Evolutionary conservation across 1,284 basidiomycete species (phyloP).

Genomic region (Stygiomarasmius scandens): DNA sequence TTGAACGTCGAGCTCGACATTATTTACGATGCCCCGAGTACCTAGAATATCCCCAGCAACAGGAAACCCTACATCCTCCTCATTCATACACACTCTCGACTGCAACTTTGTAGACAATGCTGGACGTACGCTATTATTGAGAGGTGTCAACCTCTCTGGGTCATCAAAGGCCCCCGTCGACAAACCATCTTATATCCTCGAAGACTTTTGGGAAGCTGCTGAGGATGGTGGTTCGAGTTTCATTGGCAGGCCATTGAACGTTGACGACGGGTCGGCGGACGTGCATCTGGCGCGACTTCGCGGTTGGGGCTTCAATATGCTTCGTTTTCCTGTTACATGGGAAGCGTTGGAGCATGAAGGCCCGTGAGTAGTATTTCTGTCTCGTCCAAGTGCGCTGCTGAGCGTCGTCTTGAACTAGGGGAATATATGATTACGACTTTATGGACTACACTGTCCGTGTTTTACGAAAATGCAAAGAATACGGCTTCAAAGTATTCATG

Average conservation of each 20-base stretch:
- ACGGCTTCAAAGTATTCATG: slow-evolving; percentile 94
- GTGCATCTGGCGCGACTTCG: slow-evolving; percentile 85
- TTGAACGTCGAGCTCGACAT: neutral
- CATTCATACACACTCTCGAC: slow-evolving; percentile 70
- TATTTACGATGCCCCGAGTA: slow-evolving; percentile 53
- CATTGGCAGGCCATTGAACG: slow-evolving; percentile 74
- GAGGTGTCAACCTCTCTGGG: slow-evolving; percentile 93
- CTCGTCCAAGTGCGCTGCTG: neutral
- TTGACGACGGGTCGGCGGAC: slow-evolving; percentile 86
- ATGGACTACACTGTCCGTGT: slow-evolving; percentile 92
- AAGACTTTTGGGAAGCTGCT: slow-evolving; percentile 89
- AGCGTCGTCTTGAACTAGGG: slow-evolving; percentile 46
- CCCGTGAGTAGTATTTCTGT: slow-evolving; percentile 66
- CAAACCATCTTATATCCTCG: slow-evolving; percentile 66
- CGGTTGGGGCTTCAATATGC: slow-evolving; percentile 93
- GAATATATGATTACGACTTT: slow-evolving; percentile 89
- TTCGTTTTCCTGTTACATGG: slow-evolving; percentile 95
- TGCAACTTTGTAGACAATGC: slow-evolving; percentile 83
- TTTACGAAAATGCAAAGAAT: slow-evolving; percentile 88
- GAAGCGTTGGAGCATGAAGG: slow-evolving; percentile 92
- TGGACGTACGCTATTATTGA: slow-evolving; percentile 84
- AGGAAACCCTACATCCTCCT: slow-evolving; percentile 50
- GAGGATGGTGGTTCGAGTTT: slow-evolving; percentile 78
- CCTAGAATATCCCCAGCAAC: slow-evolving; percentile 72
- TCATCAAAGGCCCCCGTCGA: slow-evolving; percentile 82